Percentiles rank a stretch among this genome's conserved stretches.
phyloP scores from a whole-genome alignment of 139 green algal species.

The Volvox africanus region DNA sequence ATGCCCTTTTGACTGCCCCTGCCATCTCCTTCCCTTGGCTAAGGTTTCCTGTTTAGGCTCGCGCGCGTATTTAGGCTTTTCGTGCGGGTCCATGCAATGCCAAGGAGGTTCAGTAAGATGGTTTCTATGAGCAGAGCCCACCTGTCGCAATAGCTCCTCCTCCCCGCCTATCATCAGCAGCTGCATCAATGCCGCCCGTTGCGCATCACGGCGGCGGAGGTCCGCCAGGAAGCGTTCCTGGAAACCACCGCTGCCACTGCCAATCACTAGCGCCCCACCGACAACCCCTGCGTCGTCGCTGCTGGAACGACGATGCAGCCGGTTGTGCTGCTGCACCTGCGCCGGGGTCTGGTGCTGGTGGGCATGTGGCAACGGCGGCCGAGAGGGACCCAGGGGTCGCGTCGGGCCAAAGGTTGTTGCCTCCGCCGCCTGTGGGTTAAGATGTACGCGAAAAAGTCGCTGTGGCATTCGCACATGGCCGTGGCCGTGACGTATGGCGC shows the following conservation, averaged over 20 bases:
- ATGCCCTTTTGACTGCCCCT: too few relatives aligned
- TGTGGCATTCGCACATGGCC: not conserved
- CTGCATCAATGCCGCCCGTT: conserved; percentile 36
- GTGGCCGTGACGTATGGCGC: not conserved
- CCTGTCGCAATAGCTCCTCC: conserved; percentile 44
- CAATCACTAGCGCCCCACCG: not conserved
- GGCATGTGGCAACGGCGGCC: not conserved
- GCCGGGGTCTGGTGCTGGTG: not conserved
- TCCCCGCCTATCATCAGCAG: conserved; percentile 14
- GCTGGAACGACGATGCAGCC: not conserved
- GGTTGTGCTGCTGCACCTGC: not conserved
- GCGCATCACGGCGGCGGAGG: conserved; percentile 17
- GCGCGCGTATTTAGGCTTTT: too few relatives aligned
- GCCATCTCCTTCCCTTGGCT: too few relatives aligned
- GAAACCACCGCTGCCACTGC: conserved; percentile 18
- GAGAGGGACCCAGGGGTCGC: not conserved
- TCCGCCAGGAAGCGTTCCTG: conserved; percentile 38
- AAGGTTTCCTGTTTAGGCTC: too few relatives aligned
- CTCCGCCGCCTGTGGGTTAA: not conserved
- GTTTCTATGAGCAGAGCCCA: not conserved
- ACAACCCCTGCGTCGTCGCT: conserved; percentile 36
- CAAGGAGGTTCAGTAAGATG: too few relatives aligned
- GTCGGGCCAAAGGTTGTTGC: conserved; percentile 9
- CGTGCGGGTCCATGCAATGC: too few relatives aligned
- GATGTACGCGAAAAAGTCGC: conserved; percentile 5